These are phyloP conservation scores for Rhododendron molle DNA, from an alignment of 148 eudicot species.

Conservation along the genomic window DNA sequence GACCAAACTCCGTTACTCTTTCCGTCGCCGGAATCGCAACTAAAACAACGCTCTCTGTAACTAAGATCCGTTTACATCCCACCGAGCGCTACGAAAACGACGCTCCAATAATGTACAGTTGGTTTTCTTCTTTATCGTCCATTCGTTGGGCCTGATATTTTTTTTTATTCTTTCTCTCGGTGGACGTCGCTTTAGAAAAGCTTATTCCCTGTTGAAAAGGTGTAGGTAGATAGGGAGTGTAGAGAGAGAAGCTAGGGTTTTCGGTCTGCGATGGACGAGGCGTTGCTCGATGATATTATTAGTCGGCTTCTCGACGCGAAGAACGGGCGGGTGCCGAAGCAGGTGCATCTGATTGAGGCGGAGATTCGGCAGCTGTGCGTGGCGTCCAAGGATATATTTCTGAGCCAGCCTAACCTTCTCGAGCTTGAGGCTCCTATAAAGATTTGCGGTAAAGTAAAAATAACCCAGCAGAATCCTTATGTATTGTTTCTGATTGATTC, in stretches of 20 bases:
- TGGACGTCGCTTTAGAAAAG: neutral
- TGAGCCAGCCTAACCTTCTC: conserved; percentile 77
- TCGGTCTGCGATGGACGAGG: conserved; percentile 48
- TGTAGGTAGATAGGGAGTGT: no score
- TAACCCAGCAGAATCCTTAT: neutral
- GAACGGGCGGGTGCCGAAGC: conserved; percentile 52
- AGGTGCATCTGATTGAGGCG: conserved; percentile 53
- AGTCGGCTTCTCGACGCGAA: conserved; percentile 51
- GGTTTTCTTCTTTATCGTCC: neutral
- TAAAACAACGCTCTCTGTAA: neutral
- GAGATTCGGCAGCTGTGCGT: conserved; percentile 68
- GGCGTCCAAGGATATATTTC: conserved; percentile 61
- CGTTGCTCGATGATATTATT: conserved; percentile 48
- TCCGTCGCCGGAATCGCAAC: neutral
- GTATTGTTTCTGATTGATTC: neutral
- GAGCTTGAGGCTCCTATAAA: conserved; percentile 92
- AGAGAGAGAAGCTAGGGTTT: conserved; percentile 10
- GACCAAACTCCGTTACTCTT: conserved; percentile 1
- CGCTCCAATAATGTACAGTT: neutral
- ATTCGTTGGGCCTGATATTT: neutral
- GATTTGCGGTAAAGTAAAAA: conserved; percentile 51
- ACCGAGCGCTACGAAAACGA: conserved; percentile 4
- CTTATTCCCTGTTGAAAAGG: neutral
- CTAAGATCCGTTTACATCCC: neutral
- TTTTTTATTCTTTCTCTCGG: neutral